Conservation (phyloP, 306 rosid genomes). For the Phaseolus lunatus region DNA sequence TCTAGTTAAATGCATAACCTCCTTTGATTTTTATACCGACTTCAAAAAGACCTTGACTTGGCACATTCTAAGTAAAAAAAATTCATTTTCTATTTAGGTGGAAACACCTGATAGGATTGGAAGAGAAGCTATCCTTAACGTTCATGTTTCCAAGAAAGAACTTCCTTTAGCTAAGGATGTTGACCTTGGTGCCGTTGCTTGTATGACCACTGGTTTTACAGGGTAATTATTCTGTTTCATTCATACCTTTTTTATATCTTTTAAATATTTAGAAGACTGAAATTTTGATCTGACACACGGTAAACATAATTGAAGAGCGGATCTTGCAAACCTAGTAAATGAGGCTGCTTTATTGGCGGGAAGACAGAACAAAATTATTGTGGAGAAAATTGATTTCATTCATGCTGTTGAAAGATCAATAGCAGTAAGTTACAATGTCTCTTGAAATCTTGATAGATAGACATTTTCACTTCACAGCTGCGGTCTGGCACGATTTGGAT, state of each 20-base stretch:
- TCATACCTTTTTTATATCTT: slow-evolving; percentile 5
- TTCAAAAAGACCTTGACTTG: slow-evolving; percentile 19
- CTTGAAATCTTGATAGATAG: slow-evolving; percentile 8
- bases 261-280: slow-evolving; percentile 32
- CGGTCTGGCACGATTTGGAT: slow-evolving; percentile 22
- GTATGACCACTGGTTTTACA: slow-evolving; percentile 98
- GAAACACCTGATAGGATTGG: slow-evolving; percentile 95
- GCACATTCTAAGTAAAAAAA: slow-evolving; percentile 13
- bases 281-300: slow-evolving; percentile 36
- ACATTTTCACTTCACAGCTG: slow-evolving; percentile 5
- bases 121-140: slow-evolving; percentile 89
- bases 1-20: slow-evolving; percentile 31
- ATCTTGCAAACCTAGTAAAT: slow-evolving; percentile 94
- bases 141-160: slow-evolving; percentile 86
- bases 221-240: slow-evolving; percentile 65
- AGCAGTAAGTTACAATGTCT: slow-evolving; percentile 72
- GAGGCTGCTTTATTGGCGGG: slow-evolving; percentile 99
- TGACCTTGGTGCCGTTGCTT: slow-evolving; percentile 72
- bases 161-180: slow-evolving; percentile 90
- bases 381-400: slow-evolving; percentile 89
- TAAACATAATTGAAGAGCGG: slow-evolving; percentile 75
- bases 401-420: slow-evolving; percentile 98
- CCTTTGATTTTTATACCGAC: slow-evolving; percentile 33
- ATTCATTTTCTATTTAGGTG: slow-evolving; percentile 60
- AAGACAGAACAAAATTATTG: slow-evolving; percentile 80